These are phyloP conservation scores for Hypoxylon intermedium DNA, from an alignment of 495 filamentous ascomycete species.

Conservation along the genomic window DNA sequence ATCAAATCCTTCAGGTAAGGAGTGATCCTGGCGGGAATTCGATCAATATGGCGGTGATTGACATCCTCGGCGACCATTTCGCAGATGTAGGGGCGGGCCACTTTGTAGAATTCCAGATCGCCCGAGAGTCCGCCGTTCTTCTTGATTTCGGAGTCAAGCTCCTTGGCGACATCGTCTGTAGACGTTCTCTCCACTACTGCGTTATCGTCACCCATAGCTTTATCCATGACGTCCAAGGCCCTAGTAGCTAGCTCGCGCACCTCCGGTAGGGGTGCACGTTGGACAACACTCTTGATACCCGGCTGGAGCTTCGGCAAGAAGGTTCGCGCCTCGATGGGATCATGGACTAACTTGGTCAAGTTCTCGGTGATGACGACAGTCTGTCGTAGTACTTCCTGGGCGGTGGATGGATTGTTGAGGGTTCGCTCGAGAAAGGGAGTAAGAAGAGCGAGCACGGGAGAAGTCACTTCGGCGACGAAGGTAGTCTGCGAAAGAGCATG, in stretches of 20 bases:
- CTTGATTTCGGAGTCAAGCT: constrained; percentile 78
- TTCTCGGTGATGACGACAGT: constrained; percentile 99
- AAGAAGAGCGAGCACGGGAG: constrained; percentile 95
- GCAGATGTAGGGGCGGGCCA: constrained; percentile 76
- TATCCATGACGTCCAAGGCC: constrained; percentile 86
- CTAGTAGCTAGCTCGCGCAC: constrained; percentile 88
- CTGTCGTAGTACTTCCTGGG: constrained; percentile 93
- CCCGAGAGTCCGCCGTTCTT: constrained; percentile 66
- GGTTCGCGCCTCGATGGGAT: constrained; percentile 92
- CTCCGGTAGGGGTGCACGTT: constrained; percentile 90
- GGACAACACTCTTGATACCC: constrained; percentile 86
- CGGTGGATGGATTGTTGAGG: constrained; percentile 85
- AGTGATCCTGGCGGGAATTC: constrained; percentile 68
- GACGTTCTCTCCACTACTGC: constrained; percentile 72
- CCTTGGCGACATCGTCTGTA: constrained; percentile 74
- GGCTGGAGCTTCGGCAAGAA: constrained; percentile 96
- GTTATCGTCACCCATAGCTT: constrained; percentile 82
- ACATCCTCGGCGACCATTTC: constrained; percentile 89
- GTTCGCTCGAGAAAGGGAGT: constrained; percentile 94
- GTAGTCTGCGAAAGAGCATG: constrained; percentile 98
- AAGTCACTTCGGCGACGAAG: constrained; percentile 95
- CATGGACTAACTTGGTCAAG: constrained; percentile 96
- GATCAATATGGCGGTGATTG: constrained; percentile 78
- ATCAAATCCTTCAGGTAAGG: constrained; percentile 81
- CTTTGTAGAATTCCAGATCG: constrained; percentile 70